Conservation (phyloP, 192 early-diverging fungal genomes). For the Pilaira anomala region DNA sequence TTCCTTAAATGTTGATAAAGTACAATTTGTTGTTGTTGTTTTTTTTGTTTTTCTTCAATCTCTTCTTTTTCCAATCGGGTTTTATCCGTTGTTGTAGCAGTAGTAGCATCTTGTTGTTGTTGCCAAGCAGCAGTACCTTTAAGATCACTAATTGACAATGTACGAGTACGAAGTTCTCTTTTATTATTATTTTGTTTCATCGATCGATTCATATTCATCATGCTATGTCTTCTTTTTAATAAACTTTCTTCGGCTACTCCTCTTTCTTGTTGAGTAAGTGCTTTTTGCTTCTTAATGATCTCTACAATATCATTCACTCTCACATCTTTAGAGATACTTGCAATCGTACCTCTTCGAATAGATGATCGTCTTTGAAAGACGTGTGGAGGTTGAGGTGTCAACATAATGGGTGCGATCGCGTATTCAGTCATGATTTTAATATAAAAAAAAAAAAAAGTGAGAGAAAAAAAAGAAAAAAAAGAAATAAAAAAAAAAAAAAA, state of each 20-base stretch:
- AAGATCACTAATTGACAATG: slow-evolving; percentile 7
- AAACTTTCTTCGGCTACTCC: neutral
- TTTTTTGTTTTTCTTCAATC: no score
- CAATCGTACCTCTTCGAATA: slow-evolving; percentile 4
- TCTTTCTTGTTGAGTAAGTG: neutral
- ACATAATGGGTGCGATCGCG: neutral
- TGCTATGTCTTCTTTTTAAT: slow-evolving; percentile 10
- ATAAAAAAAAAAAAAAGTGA: neutral
- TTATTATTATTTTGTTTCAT: neutral
- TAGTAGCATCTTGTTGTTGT: slow-evolving; percentile 6
- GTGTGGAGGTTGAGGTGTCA: neutral
- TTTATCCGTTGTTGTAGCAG: slow-evolving; percentile 3
- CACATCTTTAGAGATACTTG: slow-evolving; percentile 6
- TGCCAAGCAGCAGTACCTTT: neutral
- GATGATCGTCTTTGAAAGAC: neutral
- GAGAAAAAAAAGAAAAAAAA: neutral
- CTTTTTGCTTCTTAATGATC: slow-evolving; percentile 1
- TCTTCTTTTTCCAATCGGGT: neutral
- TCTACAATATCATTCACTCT: neutral
- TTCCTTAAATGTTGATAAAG: no score
- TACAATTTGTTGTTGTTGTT: no score
- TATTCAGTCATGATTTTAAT: slow-evolving; percentile 6
- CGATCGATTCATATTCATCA: slow-evolving; percentile 5
- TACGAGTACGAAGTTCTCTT: neutral
- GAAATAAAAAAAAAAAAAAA: neutral